phyloP scores from a whole-genome alignment of 2,329 filamentous ascomycete genomes.

The Paecilomyces sp. region DNA sequence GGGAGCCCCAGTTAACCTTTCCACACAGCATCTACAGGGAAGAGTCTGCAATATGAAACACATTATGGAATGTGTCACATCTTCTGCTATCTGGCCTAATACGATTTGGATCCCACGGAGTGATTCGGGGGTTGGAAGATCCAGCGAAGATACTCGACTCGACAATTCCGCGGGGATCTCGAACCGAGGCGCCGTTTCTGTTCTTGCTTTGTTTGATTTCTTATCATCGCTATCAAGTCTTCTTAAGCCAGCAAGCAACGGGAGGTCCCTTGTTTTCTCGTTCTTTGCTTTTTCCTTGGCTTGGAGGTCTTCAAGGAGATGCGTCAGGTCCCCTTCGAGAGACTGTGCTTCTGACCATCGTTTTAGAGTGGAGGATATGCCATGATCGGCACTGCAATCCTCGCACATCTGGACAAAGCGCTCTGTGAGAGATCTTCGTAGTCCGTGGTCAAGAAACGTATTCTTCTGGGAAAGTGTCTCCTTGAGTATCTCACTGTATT shows the following conservation, averaged over 20 bases:
- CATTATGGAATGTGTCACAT: constrained; percentile 4
- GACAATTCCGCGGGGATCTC: neutral
- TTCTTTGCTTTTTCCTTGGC: neutral
- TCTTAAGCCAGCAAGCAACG: neutral
- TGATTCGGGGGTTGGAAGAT: neutral
- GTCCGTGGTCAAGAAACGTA: constrained; percentile 1
- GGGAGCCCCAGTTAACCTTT: constrained; percentile 1
- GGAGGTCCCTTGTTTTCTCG: neutral
- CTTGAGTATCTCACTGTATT: constrained; percentile 3
- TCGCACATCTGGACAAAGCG: constrained; percentile 5
- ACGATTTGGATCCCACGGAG: neutral
- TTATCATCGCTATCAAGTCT: neutral
- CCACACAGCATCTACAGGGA: constrained; percentile 12
- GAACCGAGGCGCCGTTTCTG: neutral
- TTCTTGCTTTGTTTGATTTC: neutral
- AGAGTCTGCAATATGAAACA: constrained; percentile 7
- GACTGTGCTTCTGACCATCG: constrained; percentile 2
- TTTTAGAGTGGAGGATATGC: neutral
- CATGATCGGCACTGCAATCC: constrained; percentile 6
- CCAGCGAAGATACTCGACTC: neutral
- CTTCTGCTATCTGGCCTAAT: neutral
- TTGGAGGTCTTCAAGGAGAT: constrained; percentile 1
- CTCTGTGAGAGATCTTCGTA: neutral
- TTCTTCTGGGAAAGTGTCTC: constrained; percentile 5
- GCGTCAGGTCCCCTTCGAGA: constrained; percentile 1